Conservation (phyloP, 2,329 filamentous ascomycete genomes). For the Trichophyton simii region DNA sequence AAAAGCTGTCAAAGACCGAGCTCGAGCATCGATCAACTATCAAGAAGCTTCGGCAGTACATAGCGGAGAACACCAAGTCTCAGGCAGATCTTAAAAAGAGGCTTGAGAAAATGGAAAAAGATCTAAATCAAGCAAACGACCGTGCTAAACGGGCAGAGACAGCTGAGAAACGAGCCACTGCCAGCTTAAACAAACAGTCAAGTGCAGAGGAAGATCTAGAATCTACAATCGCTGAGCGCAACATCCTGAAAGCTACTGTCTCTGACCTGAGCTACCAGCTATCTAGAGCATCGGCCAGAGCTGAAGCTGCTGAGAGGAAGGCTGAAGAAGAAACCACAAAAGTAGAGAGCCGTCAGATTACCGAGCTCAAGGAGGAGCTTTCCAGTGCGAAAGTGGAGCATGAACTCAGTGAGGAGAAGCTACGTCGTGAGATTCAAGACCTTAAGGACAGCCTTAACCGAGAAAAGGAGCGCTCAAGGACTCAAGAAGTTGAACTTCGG, state of each 20-base stretch:
- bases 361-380: constrained; percentile 52
- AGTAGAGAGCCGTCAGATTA: constrained; percentile 46
- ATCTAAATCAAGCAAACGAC: constrained; percentile 37
- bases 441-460: constrained; percentile 60
- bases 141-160: constrained; percentile 50
- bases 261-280: constrained; percentile 58
- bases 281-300: constrained; percentile 53
- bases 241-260: constrained; percentile 52
- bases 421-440: constrained; percentile 56
- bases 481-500: constrained; percentile 63
- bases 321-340: constrained; percentile 56
- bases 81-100: constrained; percentile 41
- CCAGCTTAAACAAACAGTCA: constrained; percentile 41
- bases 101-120: constrained; percentile 49
- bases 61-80: constrained; percentile 40
- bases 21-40: constrained; percentile 72
- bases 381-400: constrained; percentile 59
- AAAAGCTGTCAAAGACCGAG: constrained; percentile 73
- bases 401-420: constrained; percentile 54
- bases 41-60: constrained; percentile 56
- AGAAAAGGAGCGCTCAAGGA: constrained; percentile 56
- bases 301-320: constrained; percentile 54
- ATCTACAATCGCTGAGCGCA: constrained; percentile 48
- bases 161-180: constrained; percentile 43
- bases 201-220: constrained; percentile 48